These are phyloP conservation scores for Cryphonectria radicalis DNA, from an alignment of 2,329 filamentous ascomycete genomes.

Conservation along the genomic window DNA sequence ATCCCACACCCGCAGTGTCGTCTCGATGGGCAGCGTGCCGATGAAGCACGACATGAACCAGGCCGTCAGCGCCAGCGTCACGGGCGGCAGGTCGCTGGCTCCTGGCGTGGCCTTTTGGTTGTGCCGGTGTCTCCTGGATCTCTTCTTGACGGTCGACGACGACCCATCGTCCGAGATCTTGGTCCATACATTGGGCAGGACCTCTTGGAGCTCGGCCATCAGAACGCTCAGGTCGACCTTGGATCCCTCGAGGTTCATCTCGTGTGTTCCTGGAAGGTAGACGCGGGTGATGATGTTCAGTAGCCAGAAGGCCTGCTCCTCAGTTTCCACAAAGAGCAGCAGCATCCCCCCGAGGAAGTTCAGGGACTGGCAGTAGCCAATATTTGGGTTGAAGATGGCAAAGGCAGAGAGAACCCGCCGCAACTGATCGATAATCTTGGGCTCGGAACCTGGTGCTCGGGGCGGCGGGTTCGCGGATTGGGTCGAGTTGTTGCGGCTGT, in stretches of 20 bases:
- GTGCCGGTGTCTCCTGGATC: slow-evolving; percentile 16
- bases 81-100: slow-evolving; percentile 69
- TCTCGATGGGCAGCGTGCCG: slow-evolving; percentile 88
- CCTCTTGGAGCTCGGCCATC: slow-evolving; percentile 83
- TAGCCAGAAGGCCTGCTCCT: slow-evolving; percentile 92
- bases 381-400: slow-evolving; percentile 84
- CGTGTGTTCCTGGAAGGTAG: slow-evolving; percentile 90
- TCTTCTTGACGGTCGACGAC: slow-evolving; percentile 24
- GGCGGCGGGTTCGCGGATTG: slow-evolving; percentile 31
- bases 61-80: slow-evolving; percentile 88
- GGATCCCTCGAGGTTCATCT: slow-evolving; percentile 85
- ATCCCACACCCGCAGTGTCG: slow-evolving; percentile 91
- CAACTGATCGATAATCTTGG: slow-evolving; percentile 77
- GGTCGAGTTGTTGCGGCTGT: slow-evolving; percentile 34
- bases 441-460: slow-evolving; percentile 60
- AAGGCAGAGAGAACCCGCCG: slow-evolving; percentile 88
- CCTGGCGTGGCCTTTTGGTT: slow-evolving; percentile 1
- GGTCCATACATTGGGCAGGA: slow-evolving; percentile 80
- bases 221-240: slow-evolving; percentile 94
- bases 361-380: slow-evolving; percentile 94
- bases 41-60: slow-evolving; percentile 99
- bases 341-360: slow-evolving; percentile 93
- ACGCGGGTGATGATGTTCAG: slow-evolving; percentile 88
- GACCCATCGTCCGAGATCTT: slow-evolving; percentile 64
- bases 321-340: slow-evolving; percentile 82